A percentile compares a stretch with the other conserved stretches of the same genome.
phyloP scores from a whole-genome alignment of 176 grass and related monocot species.

The Poa pratensis region DNA sequence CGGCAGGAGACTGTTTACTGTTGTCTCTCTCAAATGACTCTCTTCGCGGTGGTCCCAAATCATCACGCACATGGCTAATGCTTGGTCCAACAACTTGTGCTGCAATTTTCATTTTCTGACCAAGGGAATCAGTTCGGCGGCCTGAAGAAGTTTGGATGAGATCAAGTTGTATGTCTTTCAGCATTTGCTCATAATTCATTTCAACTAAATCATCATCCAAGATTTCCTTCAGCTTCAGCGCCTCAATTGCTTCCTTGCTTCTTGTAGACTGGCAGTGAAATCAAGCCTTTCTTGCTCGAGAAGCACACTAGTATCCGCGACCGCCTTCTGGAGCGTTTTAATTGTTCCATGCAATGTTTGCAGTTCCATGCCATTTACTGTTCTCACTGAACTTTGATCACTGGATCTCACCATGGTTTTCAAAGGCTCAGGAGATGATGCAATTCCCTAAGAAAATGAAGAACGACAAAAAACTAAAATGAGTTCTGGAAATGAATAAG shows the following conservation, averaged over 20 bases:
- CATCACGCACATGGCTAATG: slow-evolving; percentile 45
- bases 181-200: slow-evolving; percentile 65
- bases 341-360: slow-evolving; percentile 74
- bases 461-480: background rate
- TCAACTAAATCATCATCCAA: slow-evolving; percentile 57
- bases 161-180: slow-evolving; percentile 89
- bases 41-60: slow-evolving; percentile 49
- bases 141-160: slow-evolving; percentile 69
- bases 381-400: slow-evolving; percentile 44
- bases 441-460: slow-evolving; percentile 55
- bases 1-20: slow-evolving; percentile 41
- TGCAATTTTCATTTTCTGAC: slow-evolving; percentile 44
- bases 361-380: slow-evolving; percentile 56
- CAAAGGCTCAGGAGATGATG: slow-evolving; percentile 30
- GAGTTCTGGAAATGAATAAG: background rate
- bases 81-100: slow-evolving; percentile 53
- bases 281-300: slow-evolving; percentile 80
- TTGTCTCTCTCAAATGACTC: slow-evolving; percentile 61
- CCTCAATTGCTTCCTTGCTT: slow-evolving; percentile 86
- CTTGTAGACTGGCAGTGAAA: slow-evolving; percentile 65
- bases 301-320: slow-evolving; percentile 58
- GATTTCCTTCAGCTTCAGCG: slow-evolving; percentile 77
- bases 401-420: slow-evolving; percentile 39
- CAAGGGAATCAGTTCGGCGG: slow-evolving; percentile 31
- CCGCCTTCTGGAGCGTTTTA: slow-evolving; percentile 79